Base-by-base conservation (phyloP, 2,329 filamentous ascomycete species). In the Fusarium beomiforme region DNA sequence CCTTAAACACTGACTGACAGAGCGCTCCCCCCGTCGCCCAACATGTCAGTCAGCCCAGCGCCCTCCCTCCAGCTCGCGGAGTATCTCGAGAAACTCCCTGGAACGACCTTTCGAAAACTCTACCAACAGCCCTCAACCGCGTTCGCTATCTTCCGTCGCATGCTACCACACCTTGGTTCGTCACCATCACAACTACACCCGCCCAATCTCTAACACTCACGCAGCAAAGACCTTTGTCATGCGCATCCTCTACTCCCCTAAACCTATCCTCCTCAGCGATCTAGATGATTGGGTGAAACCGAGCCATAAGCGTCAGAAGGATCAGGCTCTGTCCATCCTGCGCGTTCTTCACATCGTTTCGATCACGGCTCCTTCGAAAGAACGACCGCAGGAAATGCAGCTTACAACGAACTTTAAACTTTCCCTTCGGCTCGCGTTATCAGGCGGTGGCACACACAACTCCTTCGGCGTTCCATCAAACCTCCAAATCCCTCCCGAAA, bases 121-220 rank as follows among this genome's bases (percentile, higher is more conserved):
- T 99, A 99, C 86, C 92, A 95, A 83, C 95, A 98, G 85, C 96
- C 96, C 33, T 97, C 95, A 43, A 97, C 96, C 3, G 93, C 95
- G 39, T 90, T 99, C 73, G 96, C 96, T 73, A 95, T 99, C 77
- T 98, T 98, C 81, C 90, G 96, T 74, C 95, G 96, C 83, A 98
- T 99, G 94, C 88, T 99, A 64, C 94, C 96, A 63, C 93, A 97
- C 78, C 84, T 98, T 68, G 94, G 93, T 95, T 86, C 77, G 84
- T 71, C 33, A 41, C 54, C 42, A 47, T 42, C 41, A 13, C 16
- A 12, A 23, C 33, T 8, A 10, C 17, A 16, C 29, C 41, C 50
- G 31, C 42, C n/a, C 43, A 49, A n/a, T 17, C 7, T 37, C 68
- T 70, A 59, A 70, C 42, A 8, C 21, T 23, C 24, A 37, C 44